These are phyloP conservation scores for Pythium apleroticum DNA, from an alignment of 352 stramenopile genomes.

Conservation along the genomic window DNA sequence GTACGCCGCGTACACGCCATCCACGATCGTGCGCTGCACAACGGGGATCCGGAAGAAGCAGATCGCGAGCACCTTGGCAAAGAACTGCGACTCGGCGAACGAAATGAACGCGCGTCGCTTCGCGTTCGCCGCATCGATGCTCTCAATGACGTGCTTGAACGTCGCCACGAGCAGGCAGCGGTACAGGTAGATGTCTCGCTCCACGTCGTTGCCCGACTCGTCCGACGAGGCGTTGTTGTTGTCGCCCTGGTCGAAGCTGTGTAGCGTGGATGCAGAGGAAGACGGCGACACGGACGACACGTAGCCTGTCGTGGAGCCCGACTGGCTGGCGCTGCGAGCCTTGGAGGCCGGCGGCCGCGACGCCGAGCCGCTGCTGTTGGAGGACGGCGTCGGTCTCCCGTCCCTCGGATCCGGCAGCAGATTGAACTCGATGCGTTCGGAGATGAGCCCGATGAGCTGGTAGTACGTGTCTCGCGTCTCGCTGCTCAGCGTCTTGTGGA, in stretches of 20 bases:
- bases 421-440: slow-evolving; percentile 69
- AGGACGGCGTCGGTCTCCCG: slow-evolving; percentile 7
- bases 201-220: slow-evolving; percentile 38
- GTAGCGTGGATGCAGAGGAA: slow-evolving; percentile 6
- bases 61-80: slow-evolving; percentile 63
- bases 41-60: slow-evolving; percentile 68
- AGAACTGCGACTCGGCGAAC: slow-evolving; percentile 59
- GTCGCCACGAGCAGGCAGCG: slow-evolving; percentile 70
- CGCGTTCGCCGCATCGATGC: slow-evolving; percentile 43
- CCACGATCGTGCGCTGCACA: slow-evolving; percentile 50
- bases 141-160: slow-evolving; percentile 71
- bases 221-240: slow-evolving; percentile 11
- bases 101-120: slow-evolving; percentile 56
- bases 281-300: slow-evolving; percentile 16
- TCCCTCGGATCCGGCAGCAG: slow-evolving; percentile 28
- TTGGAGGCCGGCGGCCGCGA: slow-evolving; percentile 11
- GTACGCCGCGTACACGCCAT: slow-evolving; percentile 57
- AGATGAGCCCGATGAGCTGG: slow-evolving; percentile 60
- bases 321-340: slow-evolving; percentile 21
- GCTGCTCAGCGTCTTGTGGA: slow-evolving; percentile 23
- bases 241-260: slow-evolving; percentile 20
- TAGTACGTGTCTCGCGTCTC: slow-evolving; percentile 58
- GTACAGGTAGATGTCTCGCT: slow-evolving; percentile 63
- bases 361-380: not conserved
- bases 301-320: not conserved